Conservation (phyloP, 345 rosid species). For the Dimocarpus longan region DNA sequence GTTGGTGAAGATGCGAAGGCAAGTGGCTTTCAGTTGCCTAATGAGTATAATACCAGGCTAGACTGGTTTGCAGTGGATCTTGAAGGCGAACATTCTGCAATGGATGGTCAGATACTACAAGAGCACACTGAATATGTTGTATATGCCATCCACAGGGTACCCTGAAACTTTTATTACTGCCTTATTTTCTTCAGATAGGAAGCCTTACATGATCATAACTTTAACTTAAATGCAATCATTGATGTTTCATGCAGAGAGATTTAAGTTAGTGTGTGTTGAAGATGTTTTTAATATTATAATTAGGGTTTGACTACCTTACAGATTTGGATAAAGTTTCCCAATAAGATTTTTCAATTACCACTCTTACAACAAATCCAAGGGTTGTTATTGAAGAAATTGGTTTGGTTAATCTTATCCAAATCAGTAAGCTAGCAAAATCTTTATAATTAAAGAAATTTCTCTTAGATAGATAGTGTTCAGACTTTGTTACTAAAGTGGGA, state of each 20-base stretch:
- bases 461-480: not conserved
- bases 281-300: not conserved
- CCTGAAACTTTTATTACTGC: constrained; percentile 28
- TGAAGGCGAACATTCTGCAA: constrained; percentile 99
- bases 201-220: constrained; percentile 1
- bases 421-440: too few species aligned
- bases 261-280: not conserved
- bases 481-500: not conserved
- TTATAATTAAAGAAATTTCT: not conserved
- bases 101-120: constrained; percentile 97
- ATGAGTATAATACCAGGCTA: constrained; percentile 59
- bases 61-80: constrained; percentile 99
- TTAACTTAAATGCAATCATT: constrained; percentile 6
- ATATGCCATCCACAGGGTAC: constrained; percentile 94
- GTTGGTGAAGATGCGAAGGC: constrained; percentile 44
- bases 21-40: constrained; percentile 54
- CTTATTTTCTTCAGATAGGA: constrained; percentile 19
- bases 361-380: too few species aligned
- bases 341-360: too few species aligned
- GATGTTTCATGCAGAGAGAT: not conserved
- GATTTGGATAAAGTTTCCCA: too few species aligned
- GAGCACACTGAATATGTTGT: constrained; percentile 98
- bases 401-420: too few species aligned
- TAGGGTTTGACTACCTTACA: too few species aligned
- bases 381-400: too few species aligned